Percentiles rank a stretch among this genome's conserved stretches.
These are phyloP conservation scores for Ceratobasidium sp. DNA, from an alignment of 1,284 basidiomycete genomes.

Conservation along the genomic window DNA sequence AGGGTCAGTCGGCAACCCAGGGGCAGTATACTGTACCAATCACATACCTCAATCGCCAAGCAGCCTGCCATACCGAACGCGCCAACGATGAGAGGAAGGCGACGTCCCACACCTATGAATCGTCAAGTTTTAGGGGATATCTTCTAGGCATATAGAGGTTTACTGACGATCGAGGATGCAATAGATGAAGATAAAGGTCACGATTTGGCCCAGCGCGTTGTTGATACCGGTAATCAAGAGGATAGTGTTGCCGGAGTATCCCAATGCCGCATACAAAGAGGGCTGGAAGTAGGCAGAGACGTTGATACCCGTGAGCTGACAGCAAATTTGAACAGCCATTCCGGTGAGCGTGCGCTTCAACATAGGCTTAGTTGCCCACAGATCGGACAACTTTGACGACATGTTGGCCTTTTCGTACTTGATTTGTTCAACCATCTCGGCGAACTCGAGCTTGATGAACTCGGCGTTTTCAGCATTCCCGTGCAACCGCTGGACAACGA, in stretches of 20 bases:
- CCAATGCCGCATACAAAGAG: conserved; percentile 46
- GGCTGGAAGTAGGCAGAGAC: conserved; percentile 47
- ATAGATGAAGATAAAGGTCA: conserved; percentile 46
- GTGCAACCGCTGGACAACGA: conserved; percentile 43
- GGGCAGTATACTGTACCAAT: background rate
- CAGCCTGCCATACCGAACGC: conserved; percentile 33
- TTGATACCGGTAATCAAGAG: conserved; percentile 47
- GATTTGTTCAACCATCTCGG: conserved; percentile 43
- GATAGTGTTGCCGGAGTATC: conserved; percentile 43
- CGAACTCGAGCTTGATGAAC: conserved; percentile 45
- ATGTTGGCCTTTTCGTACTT: conserved; percentile 37
- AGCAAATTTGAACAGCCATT: conserved; percentile 45
- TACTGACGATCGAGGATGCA: conserved; percentile 36
- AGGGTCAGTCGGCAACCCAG: background rate
- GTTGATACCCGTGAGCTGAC: conserved; percentile 49
- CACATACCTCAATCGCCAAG: conserved; percentile 24
- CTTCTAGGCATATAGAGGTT: background rate
- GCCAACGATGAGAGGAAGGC: conserved; percentile 30
- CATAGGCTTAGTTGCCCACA: conserved; percentile 39
- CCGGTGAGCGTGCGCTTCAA: conserved; percentile 41
- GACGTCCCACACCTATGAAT: conserved; percentile 29
- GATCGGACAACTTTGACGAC: conserved; percentile 34
- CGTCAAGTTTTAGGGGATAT: conserved; percentile 10
- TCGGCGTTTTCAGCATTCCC: conserved; percentile 39
- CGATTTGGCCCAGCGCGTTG: conserved; percentile 45